Conservation (phyloP, 1,284 basidiomycete genomes). For the Ustilago lituana region DNA sequence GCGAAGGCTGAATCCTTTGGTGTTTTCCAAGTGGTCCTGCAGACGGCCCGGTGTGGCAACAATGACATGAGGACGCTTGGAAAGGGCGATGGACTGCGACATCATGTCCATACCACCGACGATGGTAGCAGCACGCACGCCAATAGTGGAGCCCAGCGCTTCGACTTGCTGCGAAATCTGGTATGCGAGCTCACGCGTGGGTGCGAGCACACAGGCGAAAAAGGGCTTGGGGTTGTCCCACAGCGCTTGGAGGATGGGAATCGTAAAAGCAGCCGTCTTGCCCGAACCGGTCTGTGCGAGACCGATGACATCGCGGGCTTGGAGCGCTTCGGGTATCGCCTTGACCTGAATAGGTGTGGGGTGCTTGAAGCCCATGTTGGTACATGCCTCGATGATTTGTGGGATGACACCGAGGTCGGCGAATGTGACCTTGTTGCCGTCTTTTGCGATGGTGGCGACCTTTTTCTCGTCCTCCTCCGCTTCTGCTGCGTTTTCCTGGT, state of each 20-base stretch:
- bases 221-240: constrained; percentile 95
- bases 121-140: constrained; percentile 88
- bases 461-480: constrained; percentile 30
- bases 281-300: constrained; percentile 97
- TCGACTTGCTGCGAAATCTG: constrained; percentile 98
- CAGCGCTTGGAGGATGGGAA: constrained; percentile 94
- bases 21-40: constrained; percentile 95
- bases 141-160: constrained; percentile 77
- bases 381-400: constrained; percentile 85
- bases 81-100: constrained; percentile 89
- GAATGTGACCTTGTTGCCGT: constrained; percentile 68
- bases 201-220: constrained; percentile 92
- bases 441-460: constrained; percentile 19
- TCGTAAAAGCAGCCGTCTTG: constrained; percentile 96
- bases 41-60: constrained; percentile 97
- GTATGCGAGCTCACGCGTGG: constrained; percentile 96
- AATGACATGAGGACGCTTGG: constrained; percentile 82
- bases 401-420: constrained; percentile 82
- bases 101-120: constrained; percentile 97
- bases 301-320: constrained; percentile 94
- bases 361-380: constrained; percentile 81
- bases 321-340: constrained; percentile 86
- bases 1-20: constrained; percentile 93
- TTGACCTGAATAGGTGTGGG: constrained; percentile 93
- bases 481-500: constrained; percentile 6